Conservation (phyloP, 2,329 filamentous ascomycete species). For the Xylaria sp. region DNA sequence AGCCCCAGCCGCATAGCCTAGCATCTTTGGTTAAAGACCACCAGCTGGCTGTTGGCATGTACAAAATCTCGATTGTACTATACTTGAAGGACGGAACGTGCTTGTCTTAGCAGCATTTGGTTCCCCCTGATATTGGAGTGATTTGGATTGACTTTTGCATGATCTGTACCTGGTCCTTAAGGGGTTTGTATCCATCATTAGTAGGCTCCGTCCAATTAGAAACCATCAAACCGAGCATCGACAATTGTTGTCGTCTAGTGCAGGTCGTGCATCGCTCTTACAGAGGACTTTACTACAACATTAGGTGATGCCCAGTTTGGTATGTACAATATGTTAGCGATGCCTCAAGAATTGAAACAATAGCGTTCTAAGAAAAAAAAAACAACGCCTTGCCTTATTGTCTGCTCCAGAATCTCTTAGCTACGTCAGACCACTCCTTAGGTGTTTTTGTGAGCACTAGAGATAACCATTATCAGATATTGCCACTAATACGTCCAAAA, state of each 20-base stretch:
- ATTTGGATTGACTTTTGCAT: not conserved
- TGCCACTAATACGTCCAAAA: not conserved
- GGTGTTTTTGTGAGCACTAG: too few relatives aligned
- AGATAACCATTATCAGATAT: not conserved
- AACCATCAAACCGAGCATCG: not conserved
- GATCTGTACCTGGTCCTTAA: not conserved
- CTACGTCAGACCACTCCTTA: too few relatives aligned
- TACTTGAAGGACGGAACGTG: not conserved
- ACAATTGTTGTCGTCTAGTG: not conserved
- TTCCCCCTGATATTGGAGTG: not conserved
- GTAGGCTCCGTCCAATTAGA: not conserved
- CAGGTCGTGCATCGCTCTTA: not conserved
- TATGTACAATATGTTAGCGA: too few relatives aligned
- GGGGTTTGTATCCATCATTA: not conserved
- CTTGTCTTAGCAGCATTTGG: not conserved
- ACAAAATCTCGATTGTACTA: slow-evolving; percentile 4
- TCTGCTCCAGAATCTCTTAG: too few relatives aligned
- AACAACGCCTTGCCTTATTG: too few relatives aligned
- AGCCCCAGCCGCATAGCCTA: not conserved
- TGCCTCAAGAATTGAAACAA: too few relatives aligned
- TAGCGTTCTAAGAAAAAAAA: too few relatives aligned
- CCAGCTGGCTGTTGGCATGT: not conserved
- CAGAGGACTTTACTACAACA: too few relatives aligned
- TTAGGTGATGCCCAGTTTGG: too few relatives aligned
- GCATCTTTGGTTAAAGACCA: not conserved